Base-by-base conservation (phyloP, 139 green algal genomes). In the Picocystis salinarum region DNA sequence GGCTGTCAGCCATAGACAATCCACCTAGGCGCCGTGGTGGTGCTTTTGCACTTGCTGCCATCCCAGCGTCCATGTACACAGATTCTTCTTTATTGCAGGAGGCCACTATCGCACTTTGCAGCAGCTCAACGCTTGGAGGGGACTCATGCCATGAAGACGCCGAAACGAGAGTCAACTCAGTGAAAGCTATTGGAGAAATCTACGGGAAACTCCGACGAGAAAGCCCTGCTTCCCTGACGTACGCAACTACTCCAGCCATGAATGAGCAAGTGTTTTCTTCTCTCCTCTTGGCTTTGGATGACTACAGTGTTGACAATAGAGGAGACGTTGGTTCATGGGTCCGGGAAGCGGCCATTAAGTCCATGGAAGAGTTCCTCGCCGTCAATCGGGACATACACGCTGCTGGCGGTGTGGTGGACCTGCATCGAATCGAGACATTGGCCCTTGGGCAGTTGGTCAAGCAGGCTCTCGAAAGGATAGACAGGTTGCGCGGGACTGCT, bases 251-350 rank as follows among this genome's bases (percentile, higher is more conserved):
- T 7, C 36, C 7, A 20, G 25, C 36, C 24, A 3, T 63, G 18
- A 20, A 31, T 20, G 44, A 27, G 15, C 25, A 29, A 18, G 45
- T 61, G 7, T 2, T 53, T 23, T 6, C 5, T 6, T 20, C n/a
- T 1, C 56, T 96, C 39, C 42, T 83, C 36, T 31, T 26, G 9
- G 63, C 62, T 2, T 39, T 91, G 46, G 58, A 71, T 11, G 89
- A 99, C 50, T 99, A 95, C 64, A 76, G 62, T 28, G 75, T 66
- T 5, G 89, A 99, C 67, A 84, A 90, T 53, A 64, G 72, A 37
- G 89, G 89, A 0, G 89, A 99, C 42, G 79, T 96, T 31, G 89
- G 89, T 20, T 85, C 70, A 53, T 92, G 79, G 78, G 79, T 94
- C 50, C 62, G 88, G 0, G 76, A 91, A 51, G 83, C 77, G 5